phyloP scores from a whole-genome alignment of 192 early-diverging fungal species.

The Linnemannia hyalina region DNA sequence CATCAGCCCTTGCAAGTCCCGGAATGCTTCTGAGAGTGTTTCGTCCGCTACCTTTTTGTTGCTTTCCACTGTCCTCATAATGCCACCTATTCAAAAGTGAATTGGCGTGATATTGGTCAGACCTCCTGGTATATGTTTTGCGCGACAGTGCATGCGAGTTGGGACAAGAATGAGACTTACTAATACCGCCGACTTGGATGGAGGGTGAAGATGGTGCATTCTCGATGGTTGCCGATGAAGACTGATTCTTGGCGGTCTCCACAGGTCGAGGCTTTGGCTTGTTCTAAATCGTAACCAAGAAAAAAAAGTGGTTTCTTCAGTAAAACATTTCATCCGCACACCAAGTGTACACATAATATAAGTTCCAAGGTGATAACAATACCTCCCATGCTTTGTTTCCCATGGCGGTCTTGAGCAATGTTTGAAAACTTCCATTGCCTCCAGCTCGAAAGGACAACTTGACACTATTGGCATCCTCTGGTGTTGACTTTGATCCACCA shows the following conservation, averaged over 20 bases:
- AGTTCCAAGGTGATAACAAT: background rate
- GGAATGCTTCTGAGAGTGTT: conserved; percentile 85
- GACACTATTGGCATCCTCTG: conserved; percentile 57
- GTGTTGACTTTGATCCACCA: conserved; percentile 15
- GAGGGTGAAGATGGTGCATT: conserved; percentile 15
- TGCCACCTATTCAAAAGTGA: conserved; percentile 62
- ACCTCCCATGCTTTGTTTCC: conserved; percentile 76
- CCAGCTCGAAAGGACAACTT: conserved; percentile 87
- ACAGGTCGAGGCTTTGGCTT: conserved; percentile 15
- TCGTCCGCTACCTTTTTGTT: conserved; percentile 74
- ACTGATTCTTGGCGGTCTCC: background rate
- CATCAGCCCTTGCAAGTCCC: conserved; percentile 90
- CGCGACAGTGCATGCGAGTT: background rate
- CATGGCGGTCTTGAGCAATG: conserved; percentile 74
- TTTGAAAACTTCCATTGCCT: conserved; percentile 72
- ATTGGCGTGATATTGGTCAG: too few species aligned
- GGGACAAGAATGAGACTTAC: conserved; percentile 41
- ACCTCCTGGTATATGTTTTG: background rate
- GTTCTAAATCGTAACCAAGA: conserved; percentile 2
- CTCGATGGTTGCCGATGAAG: conserved; percentile 10
- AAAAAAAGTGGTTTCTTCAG: background rate
- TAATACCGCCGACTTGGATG: conserved; percentile 57
- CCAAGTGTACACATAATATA: background rate
- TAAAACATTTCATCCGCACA: background rate
- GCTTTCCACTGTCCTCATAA: conserved; percentile 74